These are phyloP conservation scores for Cyclotella distinguenda DNA, from an alignment of 108 stramenopile genomes.

Conservation along the genomic window DNA sequence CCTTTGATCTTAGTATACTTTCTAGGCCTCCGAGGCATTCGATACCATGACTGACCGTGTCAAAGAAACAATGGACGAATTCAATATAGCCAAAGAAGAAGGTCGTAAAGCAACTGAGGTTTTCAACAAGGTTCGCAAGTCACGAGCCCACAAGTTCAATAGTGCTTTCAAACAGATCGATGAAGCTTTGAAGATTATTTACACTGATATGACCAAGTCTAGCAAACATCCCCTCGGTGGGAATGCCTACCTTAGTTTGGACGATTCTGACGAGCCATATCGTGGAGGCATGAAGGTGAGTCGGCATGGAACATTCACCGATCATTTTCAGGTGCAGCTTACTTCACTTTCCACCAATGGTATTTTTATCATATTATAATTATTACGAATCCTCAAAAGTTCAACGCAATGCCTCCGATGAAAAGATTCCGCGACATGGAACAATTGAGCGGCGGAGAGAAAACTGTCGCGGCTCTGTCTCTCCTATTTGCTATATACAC, in stretches of 20 bases:
- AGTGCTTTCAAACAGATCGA: constrained; percentile 89
- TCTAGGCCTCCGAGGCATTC: constrained; percentile 83
- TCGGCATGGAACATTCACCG: too few relatives aligned
- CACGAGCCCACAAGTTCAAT: constrained; percentile 80
- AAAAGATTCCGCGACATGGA: constrained; percentile 99
- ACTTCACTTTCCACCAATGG: too few relatives aligned
- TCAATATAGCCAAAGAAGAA: constrained; percentile 73
- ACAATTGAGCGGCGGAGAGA: constrained; percentile 99
- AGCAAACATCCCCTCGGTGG: constrained; percentile 92
- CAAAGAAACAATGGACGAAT: constrained; percentile 75
- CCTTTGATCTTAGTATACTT: too few relatives aligned
- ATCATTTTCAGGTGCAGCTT: too few relatives aligned
- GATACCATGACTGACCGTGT: constrained; percentile 69
- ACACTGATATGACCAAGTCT: constrained; percentile 93
- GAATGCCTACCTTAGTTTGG: constrained; percentile 90
- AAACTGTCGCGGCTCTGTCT: constrained; percentile 97
- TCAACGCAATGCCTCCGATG: constrained; percentile 99
- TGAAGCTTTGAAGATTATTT: constrained; percentile 87
- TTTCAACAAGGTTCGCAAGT: constrained; percentile 77
- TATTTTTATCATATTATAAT: too few relatives aligned
- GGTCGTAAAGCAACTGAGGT: constrained; percentile 69
- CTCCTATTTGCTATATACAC: constrained; percentile 98
- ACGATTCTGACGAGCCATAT: constrained; percentile 95
- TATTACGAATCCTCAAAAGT: too few relatives aligned
- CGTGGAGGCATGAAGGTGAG: constrained; percentile 95